Conservation (phyloP, 805 yeast species). For the Huiozyma naganishii region DNA sequence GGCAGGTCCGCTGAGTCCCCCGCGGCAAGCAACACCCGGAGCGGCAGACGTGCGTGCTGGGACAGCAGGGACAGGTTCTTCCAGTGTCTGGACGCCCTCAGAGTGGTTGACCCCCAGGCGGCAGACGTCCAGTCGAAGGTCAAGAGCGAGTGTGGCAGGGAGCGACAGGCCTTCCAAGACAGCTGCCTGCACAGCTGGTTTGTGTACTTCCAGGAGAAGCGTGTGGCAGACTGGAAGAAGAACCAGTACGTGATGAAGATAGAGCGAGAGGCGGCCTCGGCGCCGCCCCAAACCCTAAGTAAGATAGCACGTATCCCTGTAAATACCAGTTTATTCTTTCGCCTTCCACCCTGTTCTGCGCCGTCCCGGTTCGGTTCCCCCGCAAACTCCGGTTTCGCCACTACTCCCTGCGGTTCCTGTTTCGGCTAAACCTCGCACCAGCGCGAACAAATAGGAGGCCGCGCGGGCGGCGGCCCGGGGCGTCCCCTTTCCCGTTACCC, state of each 20-base stretch:
- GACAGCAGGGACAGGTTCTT: constrained; percentile 73
- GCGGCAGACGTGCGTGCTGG: constrained; percentile 77
- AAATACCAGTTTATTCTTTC: neutral
- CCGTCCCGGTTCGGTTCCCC: too few relatives aligned
- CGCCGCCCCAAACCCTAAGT: constrained; percentile 10
- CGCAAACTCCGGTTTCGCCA: too few relatives aligned
- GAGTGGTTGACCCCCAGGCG: constrained; percentile 47
- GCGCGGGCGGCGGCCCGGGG: too few relatives aligned
- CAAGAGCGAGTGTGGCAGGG: constrained; percentile 43
- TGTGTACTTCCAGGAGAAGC: constrained; percentile 80
- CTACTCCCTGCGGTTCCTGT: too few relatives aligned
- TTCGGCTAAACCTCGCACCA: too few relatives aligned
- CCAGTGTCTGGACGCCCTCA: constrained; percentile 57
- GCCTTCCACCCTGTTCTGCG: neutral
- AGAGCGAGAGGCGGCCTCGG: constrained; percentile 14
- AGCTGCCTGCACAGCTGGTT: constrained; percentile 85
- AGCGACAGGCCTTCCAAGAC: constrained; percentile 50
- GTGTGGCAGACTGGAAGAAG: constrained; percentile 53
- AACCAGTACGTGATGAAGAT: constrained; percentile 1
- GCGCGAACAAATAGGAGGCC: too few relatives aligned
- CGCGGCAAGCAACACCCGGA: constrained; percentile 33
- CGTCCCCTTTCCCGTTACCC: too few relatives aligned
- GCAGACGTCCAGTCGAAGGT: constrained; percentile 38
- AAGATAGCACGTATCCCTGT: neutral
- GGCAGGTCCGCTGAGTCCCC: too few relatives aligned